Conservation (phyloP, 768 basidiomycete genomes). For the Tricholoma furcatifolium region DNA sequence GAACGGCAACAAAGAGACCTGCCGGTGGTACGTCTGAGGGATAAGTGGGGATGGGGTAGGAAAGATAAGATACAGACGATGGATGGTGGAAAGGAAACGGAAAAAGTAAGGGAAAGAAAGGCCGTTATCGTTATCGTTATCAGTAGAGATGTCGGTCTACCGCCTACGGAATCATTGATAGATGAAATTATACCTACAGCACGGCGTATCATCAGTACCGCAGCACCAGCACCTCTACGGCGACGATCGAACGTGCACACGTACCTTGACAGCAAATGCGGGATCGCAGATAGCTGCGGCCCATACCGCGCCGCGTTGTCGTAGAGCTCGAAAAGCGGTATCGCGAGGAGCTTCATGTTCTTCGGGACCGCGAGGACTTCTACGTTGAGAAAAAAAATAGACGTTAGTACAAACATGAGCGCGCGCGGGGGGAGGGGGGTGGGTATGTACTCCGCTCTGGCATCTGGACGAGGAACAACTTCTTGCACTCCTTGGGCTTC, state of each 20-base stretch:
- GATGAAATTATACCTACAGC: slow-evolving; percentile 73
- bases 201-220: not conserved
- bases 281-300: slow-evolving; percentile 92
- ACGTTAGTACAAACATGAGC: not conserved
- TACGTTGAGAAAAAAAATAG: slow-evolving; percentile 27
- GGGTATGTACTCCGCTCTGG: slow-evolving; percentile 85
- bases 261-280: slow-evolving; percentile 84
- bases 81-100: too few species aligned
- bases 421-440: not conserved
- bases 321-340: slow-evolving; percentile 95
- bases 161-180: slow-evolving; percentile 52
- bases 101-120: too few species aligned
- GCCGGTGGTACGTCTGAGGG: too few species aligned
- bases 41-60: too few species aligned
- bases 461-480: slow-evolving; percentile 92
- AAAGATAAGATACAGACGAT: not conserved
- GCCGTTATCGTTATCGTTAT: too few species aligned
- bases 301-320: slow-evolving; percentile 97
- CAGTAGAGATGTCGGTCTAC: too few species aligned
- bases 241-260: too few species aligned
- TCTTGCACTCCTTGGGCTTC: slow-evolving; percentile 98
- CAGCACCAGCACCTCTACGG: too few species aligned
- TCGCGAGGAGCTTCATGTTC: slow-evolving; percentile 98
- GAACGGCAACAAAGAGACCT: too few species aligned
- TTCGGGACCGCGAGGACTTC: slow-evolving; percentile 96